Conservation (phyloP, 257 asterid genomes). For the Solanum infundibuliforme region DNA sequence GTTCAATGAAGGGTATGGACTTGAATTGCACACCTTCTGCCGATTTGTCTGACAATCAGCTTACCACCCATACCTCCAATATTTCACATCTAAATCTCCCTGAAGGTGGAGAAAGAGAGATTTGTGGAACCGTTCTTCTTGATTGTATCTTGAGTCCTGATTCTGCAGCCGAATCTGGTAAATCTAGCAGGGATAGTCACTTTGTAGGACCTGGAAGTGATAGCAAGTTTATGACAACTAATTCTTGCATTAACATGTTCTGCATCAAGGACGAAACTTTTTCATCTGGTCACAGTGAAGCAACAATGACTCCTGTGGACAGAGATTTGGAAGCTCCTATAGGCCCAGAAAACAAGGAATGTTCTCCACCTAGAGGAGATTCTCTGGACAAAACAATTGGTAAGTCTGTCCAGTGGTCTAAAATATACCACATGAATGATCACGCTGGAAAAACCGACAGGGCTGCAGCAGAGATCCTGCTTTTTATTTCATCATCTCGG, state of each 20-base stretch:
- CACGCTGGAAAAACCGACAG: constrained; percentile 10
- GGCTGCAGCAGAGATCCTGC: constrained; percentile 47
- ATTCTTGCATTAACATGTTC: constrained; percentile 17
- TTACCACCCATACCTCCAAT: background rate
- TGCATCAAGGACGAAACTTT: constrained; percentile 8
- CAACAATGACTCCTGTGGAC: background rate
- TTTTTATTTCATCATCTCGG: constrained; percentile 24
- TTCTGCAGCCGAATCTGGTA: background rate
- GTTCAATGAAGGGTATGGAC: constrained; percentile 20
- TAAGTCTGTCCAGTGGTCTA: constrained; percentile 6
- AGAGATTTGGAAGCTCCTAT: constrained; percentile 29
- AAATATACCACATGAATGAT: constrained; percentile 1
- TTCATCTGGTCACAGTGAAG: background rate
- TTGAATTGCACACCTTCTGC: constrained; percentile 29
- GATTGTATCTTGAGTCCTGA: constrained; percentile 1
- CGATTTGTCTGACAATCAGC: background rate
- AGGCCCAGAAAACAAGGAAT: constrained; percentile 52
- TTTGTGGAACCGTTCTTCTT: background rate
- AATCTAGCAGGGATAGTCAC: constrained; percentile 1
- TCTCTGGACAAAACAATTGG: constrained; percentile 26
- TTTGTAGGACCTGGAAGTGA: background rate
- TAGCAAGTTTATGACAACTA: constrained; percentile 6
- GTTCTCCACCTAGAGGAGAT: constrained; percentile 43
- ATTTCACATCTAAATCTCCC: background rate
- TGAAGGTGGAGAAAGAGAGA: background rate